These are phyloP conservation scores for Cyclotella cryptica DNA, from an alignment of 108 stramenopile genomes.

Conservation along the genomic window DNA sequence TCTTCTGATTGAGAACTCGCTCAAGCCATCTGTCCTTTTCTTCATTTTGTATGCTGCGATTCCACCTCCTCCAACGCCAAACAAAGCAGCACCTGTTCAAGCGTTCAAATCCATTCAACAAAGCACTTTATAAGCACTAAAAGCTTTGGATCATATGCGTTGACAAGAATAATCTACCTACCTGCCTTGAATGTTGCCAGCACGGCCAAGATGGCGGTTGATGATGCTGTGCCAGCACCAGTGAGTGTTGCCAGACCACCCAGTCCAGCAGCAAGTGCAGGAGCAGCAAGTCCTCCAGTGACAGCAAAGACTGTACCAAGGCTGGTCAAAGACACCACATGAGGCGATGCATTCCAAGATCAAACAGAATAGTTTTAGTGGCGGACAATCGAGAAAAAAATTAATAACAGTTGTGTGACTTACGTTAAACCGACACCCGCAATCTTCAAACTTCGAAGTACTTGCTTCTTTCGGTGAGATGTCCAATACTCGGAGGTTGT, in stretches of 20 bases:
- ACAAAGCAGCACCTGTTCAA: slow-evolving; percentile 50
- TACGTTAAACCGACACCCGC: slow-evolving; percentile 60
- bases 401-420: neutral
- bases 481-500: slow-evolving; percentile 20
- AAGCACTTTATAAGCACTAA: neutral
- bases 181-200: slow-evolving; percentile 57
- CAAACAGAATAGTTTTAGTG: too few relatives aligned
- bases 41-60: slow-evolving; percentile 74
- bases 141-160: neutral
- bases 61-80: slow-evolving; percentile 72
- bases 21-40: slow-evolving; percentile 63
- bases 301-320: slow-evolving; percentile 75
- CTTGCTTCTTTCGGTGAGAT: slow-evolving; percentile 40
- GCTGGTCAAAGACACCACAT: neutral
- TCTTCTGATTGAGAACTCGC: slow-evolving; percentile 61
- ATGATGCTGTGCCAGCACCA: slow-evolving; percentile 58
- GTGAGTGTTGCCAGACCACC: slow-evolving; percentile 60
- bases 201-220: slow-evolving; percentile 50
- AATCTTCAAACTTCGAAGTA: slow-evolving; percentile 63
- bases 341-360: too few relatives aligned
- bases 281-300: slow-evolving; percentile 76
- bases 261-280: slow-evolving; percentile 68
- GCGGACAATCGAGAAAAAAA: neutral
- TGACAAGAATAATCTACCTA: neutral
- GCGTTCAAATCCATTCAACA: neutral